Evolutionary conservation across 129 eudicot genomes (phyloP), one percentile per base, ranked within the genome.

Genomic region (Flaveria sonorensis): DNA sequence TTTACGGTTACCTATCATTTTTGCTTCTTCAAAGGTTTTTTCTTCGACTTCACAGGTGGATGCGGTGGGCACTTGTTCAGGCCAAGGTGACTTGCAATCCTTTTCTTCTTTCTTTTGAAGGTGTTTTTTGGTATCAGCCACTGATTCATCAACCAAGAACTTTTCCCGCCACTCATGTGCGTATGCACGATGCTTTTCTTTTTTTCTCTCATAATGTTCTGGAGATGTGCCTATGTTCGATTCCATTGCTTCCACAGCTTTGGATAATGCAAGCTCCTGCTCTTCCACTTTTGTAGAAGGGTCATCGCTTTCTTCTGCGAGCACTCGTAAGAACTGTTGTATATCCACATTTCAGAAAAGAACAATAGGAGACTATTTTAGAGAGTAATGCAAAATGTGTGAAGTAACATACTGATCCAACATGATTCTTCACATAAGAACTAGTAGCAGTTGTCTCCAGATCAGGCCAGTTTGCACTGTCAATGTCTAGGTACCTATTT

Each of bases 121-220:
- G 71, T 68, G 77, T 30, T 70, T 76, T 42, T 67, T 48, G 40
- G 82, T 78, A 72, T 77, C 86, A 76, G 75, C 79, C 79, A 77
- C 65, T 81, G 80, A 51, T 61, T 80, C 67, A 18, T 88, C 55
- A 75, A 69, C 83, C 3, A 86, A 80, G 68, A 82, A 89, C 51
- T 88, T 94, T 63, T 88, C 97, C 19, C 92, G 84, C 68, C 96
- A 89, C 48, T 89, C 90, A 48, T 86, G 85, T 63, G 83, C 89
- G 66, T 94, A 94, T 70, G 80, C 85, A 13, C 88, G 88, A 79
- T 87, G 97, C 78, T 87, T 89, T 59, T 85, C 92, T 81, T 82
- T 86, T 74, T 83, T 85, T 39, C 77, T 70, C 68, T 82, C 87
- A 28, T 74, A 75, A 70, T 89, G 83, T 57, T 47, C 83, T 40